These are phyloP conservation scores for Comarum palustre DNA, from an alignment of 306 rosid genomes.

Conservation along the genomic window DNA sequence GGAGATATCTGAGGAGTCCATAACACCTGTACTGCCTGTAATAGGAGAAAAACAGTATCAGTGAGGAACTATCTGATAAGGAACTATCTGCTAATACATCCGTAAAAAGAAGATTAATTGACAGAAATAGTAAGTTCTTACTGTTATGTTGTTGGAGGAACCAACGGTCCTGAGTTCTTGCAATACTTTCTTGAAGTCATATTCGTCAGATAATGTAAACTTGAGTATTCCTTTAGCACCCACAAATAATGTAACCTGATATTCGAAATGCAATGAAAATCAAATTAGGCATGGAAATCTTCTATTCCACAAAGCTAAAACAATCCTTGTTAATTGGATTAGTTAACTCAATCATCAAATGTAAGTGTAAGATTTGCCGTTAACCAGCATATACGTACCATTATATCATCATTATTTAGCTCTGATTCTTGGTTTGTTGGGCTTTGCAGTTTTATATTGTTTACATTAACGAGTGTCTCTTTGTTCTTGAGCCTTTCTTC, in stretches of 20 bases:
- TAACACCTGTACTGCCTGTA: too few species aligned
- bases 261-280: background rate
- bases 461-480: background rate
- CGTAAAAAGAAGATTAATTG: too few species aligned
- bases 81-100: too few species aligned
- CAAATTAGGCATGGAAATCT: background rate
- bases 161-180: background rate
- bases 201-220: background rate
- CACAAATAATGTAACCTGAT: slow-evolving; percentile 1
- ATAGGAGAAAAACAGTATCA: too few species aligned
- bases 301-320: background rate
- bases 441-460: background rate
- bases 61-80: too few species aligned
- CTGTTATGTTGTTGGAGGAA: background rate
- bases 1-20: too few species aligned
- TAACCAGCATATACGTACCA: background rate
- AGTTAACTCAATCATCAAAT: background rate
- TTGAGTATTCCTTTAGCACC: background rate
- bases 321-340: background rate
- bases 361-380: background rate
- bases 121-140: background rate
- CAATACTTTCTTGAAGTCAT: background rate
- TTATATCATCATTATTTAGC: background rate
- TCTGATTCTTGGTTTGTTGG: background rate
- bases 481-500: background rate